These are phyloP conservation scores for Mediolabrus comicus DNA, from an alignment of 108 stramenopile genomes.

Conservation along the genomic window DNA sequence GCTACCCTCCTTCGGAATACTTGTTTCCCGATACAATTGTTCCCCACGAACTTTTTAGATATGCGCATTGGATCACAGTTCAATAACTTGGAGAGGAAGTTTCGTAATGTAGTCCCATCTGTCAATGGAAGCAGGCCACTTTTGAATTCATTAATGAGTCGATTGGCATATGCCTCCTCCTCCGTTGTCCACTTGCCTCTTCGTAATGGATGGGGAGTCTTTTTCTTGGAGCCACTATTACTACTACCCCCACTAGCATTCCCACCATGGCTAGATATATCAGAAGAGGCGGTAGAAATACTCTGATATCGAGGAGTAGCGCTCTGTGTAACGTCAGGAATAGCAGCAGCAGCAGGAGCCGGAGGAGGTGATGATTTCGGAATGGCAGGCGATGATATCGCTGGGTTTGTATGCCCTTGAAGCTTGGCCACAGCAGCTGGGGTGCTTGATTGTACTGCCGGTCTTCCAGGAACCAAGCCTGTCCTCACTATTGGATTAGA, in stretches of 20 bases:
- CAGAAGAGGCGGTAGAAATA: background rate
- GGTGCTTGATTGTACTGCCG: background rate
- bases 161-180: conserved; percentile 94
- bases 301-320: background rate
- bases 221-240: conserved; percentile 25
- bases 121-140: conserved; percentile 88
- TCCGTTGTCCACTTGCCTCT: conserved; percentile 92
- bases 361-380: background rate
- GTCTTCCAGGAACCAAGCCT: background rate
- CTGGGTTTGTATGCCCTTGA: background rate
- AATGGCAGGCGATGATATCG: background rate
- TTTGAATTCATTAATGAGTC: conserved; percentile 94
- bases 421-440: background rate
- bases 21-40: conserved; percentile 97
- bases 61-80: conserved; percentile 99
- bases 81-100: conserved; percentile 91
- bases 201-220: conserved; percentile 42
- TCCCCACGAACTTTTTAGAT: conserved; percentile 98
- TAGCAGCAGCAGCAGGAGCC: background rate
- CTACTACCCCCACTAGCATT: background rate
- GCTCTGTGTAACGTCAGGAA: background rate
- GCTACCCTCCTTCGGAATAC: conserved; percentile 90
- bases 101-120: conserved; percentile 96
- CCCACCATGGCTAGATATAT: background rate
- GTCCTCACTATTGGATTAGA: background rate